Evolutionary conservation across 2,329 filamentous ascomycete genomes (phyloP), one percentile per base, ranked within the genome.

Genomic region (Exophiala calicioides): DNA sequence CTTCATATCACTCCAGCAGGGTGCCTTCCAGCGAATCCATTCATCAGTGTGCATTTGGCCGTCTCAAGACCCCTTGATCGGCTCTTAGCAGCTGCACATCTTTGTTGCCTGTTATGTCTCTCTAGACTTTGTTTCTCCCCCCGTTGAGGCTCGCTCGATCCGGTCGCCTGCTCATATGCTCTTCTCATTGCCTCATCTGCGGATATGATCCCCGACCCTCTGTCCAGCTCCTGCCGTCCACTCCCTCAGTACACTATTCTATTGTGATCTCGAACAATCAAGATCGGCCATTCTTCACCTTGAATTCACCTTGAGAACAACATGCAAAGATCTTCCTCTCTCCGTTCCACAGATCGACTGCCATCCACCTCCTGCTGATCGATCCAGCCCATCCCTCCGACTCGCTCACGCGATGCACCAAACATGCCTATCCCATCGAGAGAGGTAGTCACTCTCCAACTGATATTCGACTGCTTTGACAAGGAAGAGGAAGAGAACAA

Each of bases 391-490:
- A 18, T 35, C 27, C 32, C 33, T 5, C 31, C 32, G 8, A 15
- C 16, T n/a, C n/a, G n/a, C 9, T 24, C 32, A 24, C 39, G 50
- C 46, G 8, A 50, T 53, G 47, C 33, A 31, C 33, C 33, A 24
- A 50, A 37, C 21, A 56, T 56, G 53, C 53, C 53, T 36, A 21
- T 56, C 36, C 53, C 42, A 29, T 53, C 50, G 20, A 41, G 44
- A 16, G 53, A 56, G 44, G 50, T 56, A 15, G 31, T 53, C 16
- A 56, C 53, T 16, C 47, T 52, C 34, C 49, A 44, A 32, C 27
- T 53, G 19, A 50, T 56, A 12, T 44, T 50, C 6, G 53, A 47
- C 12, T 56, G 53, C 40, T 46, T 50, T n/a, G 49, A 46, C 18
- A 44, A 44, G 21, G 36, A 38, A 26, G 43, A 49, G 19, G 52